These are phyloP conservation scores for Fistulinella prunicolor DNA, from an alignment of 768 basidiomycete species.

Conservation along the genomic window DNA sequence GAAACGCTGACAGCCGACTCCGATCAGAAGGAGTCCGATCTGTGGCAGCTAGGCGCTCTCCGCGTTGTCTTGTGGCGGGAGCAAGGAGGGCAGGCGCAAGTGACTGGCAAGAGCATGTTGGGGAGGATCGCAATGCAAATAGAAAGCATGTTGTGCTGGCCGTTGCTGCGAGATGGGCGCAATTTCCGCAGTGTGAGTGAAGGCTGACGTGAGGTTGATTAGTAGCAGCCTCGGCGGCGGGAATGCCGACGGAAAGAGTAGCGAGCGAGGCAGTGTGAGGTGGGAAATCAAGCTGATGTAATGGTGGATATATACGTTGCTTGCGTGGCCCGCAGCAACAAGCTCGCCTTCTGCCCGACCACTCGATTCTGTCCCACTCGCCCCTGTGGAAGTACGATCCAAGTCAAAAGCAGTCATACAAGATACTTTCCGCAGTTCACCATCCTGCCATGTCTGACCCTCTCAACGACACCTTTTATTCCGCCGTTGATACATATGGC, in stretches of 20 bases:
- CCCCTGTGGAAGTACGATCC: slow-evolving; percentile 9
- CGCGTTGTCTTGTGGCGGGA: slow-evolving; percentile 9
- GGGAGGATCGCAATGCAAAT: neutral
- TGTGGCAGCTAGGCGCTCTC: slow-evolving; percentile 23
- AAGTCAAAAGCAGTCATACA: slow-evolving; percentile 20
- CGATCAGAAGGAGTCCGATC: slow-evolving; percentile 28
- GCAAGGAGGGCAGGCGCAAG: neutral
- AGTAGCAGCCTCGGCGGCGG: slow-evolving; percentile 8
- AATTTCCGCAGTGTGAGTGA: slow-evolving; percentile 19
- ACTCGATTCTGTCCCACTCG: neutral
- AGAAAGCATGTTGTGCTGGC: too few species aligned
- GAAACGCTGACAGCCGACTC: slow-evolving; percentile 13
- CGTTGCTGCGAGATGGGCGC: neutral
- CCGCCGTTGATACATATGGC: slow-evolving; percentile 35
- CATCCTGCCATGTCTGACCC: slow-evolving; percentile 30
- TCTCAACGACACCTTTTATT: slow-evolving; percentile 31
- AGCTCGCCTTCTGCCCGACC: slow-evolving; percentile 8
- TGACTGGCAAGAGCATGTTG: neutral
- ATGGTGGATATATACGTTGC: slow-evolving; percentile 33
- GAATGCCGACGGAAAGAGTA: slow-evolving; percentile 14
- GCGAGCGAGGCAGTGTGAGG: slow-evolving; percentile 32
- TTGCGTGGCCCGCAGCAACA: slow-evolving; percentile 35
- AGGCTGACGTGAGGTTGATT: slow-evolving; percentile 19
- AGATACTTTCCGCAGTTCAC: slow-evolving; percentile 25
- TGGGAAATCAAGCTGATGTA: slow-evolving; percentile 34